A percentile compares a stretch with the other conserved stretches of the same genome.
Conservation (phyloP, 2,329 filamentous ascomycete species). For the Eutypella sp. region DNA sequence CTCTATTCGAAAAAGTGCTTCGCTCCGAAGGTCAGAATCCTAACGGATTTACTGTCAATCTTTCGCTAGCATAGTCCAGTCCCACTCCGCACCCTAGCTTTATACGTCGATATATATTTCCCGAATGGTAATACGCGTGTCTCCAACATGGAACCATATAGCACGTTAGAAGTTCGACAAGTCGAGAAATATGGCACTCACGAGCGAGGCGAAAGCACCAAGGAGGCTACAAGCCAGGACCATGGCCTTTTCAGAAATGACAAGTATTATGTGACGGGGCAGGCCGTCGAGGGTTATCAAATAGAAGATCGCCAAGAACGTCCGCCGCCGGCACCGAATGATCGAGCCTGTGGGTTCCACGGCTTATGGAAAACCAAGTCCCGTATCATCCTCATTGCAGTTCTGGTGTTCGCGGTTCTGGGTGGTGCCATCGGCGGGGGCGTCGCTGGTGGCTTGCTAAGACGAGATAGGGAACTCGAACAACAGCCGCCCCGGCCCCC, state of each 20-base stretch:
- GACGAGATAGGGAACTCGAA: slow-evolving; percentile 2
- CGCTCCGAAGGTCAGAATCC: not conserved
- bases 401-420: slow-evolving; percentile 8
- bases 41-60: not conserved
- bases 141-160: not conserved
- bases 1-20: not conserved
- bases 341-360: not conserved
- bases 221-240: not conserved
- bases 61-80: not conserved
- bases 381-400: slow-evolving; percentile 8
- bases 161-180: not conserved
- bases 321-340: not conserved
- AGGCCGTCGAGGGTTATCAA: not conserved
- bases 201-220: not conserved
- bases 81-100: not conserved
- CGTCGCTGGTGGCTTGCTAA: slow-evolving; percentile 12
- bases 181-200: not conserved
- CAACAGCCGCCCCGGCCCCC: not conserved
- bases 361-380: slow-evolving; percentile 13
- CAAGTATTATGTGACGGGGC: not conserved
- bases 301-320: not conserved
- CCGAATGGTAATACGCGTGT: not conserved
- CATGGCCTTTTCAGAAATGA: not conserved
- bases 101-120: not conserved
- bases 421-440: slow-evolving; percentile 16